Evolutionary conservation across 768 basidiomycete genomes (phyloP).

Genomic region (Hysterangium stoloniferum): DNA sequence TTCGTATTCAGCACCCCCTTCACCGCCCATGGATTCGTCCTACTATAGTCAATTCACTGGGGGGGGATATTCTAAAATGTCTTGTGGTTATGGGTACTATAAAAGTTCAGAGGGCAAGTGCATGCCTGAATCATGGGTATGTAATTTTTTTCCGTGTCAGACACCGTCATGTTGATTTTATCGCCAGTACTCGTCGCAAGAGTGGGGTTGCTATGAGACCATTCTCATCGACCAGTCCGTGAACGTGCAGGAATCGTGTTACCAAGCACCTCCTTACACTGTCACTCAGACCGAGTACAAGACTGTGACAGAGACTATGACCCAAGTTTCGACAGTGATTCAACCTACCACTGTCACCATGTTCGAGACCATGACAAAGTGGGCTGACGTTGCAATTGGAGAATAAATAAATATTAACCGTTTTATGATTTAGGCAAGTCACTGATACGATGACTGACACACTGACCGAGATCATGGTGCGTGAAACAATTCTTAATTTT

Average conservation of each 20-base stretch:
- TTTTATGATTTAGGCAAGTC: conserved; percentile 4
- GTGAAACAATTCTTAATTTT: not conserved
- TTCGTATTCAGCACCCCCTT: conserved; percentile 27
- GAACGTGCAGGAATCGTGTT: conserved; percentile 3
- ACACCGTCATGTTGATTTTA: conserved; percentile 1
- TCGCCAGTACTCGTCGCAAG: conserved; percentile 20
- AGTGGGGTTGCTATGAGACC: conserved; percentile 50
- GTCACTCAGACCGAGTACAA: conserved; percentile 31
- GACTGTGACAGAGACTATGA: conserved; percentile 21
- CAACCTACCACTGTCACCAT: conserved; percentile 35
- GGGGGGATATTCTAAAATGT: conserved; percentile 59
- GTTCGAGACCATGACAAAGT: conserved; percentile 30
- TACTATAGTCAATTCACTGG: conserved; percentile 46
- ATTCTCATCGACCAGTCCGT: conserved; percentile 46
- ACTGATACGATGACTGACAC: conserved; percentile 18
- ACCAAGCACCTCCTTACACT: conserved; percentile 13
- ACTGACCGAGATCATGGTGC: conserved; percentile 18
- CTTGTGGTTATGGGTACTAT: conserved; percentile 64
- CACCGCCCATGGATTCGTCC: conserved; percentile 36
- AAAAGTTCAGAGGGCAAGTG: conserved; percentile 53
- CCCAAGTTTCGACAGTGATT: conserved; percentile 29
- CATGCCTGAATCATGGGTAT: conserved; percentile 49
- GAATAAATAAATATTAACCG: conserved; percentile 17
- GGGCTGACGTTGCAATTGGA: not conserved
- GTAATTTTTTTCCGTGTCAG: conserved; percentile 16